Evolutionary conservation across 2,329 filamentous ascomycete genomes (phyloP).

Genomic region (Gaeumannomyces sp.): DNA sequence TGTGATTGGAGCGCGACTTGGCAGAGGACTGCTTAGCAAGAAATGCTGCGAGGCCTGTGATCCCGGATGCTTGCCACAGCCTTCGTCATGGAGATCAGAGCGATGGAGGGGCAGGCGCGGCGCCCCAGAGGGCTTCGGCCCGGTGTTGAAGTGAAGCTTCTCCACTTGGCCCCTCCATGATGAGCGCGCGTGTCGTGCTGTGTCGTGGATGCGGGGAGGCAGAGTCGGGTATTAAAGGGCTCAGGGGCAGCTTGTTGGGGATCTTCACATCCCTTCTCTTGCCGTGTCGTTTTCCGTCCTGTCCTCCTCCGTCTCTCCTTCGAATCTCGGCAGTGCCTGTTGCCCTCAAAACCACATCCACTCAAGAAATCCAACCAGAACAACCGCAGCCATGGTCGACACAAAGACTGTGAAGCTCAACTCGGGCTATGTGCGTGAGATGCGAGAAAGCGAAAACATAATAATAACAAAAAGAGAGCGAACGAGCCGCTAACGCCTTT

Average conservation of each 20-base stretch:
- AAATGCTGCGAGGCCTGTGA: neutral
- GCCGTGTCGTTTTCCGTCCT: neutral
- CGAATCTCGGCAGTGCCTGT: neutral
- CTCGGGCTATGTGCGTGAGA: conserved; percentile 14
- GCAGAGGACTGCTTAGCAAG: neutral
- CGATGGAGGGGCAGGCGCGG: neutral
- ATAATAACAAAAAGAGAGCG: neutral
- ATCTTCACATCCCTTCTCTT: neutral
- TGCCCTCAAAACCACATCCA: neutral
- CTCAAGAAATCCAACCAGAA: conserved; percentile 1
- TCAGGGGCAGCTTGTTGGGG: neutral
- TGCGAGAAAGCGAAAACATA: neutral
- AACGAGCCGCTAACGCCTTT: neutral
- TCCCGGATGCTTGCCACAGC: neutral
- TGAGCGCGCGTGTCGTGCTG: neutral
- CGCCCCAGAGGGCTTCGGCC: neutral
- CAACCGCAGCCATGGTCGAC: conserved; percentile 6
- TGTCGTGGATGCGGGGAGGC: neutral
- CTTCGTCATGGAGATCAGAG: neutral
- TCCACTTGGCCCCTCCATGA: neutral
- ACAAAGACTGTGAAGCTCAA: conserved; percentile 15
- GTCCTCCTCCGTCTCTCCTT: neutral
- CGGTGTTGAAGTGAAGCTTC: neutral
- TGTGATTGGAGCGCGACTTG: neutral
- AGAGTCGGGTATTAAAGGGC: neutral